These are phyloP conservation scores for Colletotrichum somersetense DNA, from an alignment of 2,329 filamentous ascomycete genomes.

Conservation along the genomic window DNA sequence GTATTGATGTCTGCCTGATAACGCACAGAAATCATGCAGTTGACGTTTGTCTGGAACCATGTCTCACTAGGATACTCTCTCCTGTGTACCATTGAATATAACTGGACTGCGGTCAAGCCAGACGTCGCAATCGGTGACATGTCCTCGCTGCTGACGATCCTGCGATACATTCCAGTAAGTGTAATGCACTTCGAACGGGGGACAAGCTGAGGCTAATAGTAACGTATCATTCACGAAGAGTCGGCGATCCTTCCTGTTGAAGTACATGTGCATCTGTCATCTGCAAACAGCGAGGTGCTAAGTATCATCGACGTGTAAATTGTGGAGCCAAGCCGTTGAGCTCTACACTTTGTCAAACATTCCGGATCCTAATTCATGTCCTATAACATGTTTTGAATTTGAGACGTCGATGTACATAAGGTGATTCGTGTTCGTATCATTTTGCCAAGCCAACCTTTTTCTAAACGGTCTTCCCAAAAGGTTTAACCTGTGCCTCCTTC, in stretches of 20 bases:
- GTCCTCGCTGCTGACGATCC: neutral
- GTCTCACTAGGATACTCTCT: slow-evolving; percentile 16
- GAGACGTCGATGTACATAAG: too few relatives aligned
- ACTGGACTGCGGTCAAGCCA: neutral
- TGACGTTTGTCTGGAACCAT: neutral
- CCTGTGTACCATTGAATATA: slow-evolving; percentile 1
- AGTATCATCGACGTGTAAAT: neutral
- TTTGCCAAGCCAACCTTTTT: neutral
- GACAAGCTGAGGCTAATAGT: neutral
- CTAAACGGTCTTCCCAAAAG: too few relatives aligned
- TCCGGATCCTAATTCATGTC: neutral
- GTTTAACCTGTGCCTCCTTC: too few relatives aligned
- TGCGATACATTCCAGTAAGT: neutral
- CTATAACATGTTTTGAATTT: neutral
- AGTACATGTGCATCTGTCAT: neutral
- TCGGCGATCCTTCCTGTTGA: neutral
- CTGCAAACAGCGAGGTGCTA: neutral
- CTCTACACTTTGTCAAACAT: neutral
- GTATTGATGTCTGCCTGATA: slow-evolving; percentile 7
- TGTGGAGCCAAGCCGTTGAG: neutral
- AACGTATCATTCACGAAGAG: neutral
- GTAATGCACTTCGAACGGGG: too few relatives aligned
- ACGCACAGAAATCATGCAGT: neutral
- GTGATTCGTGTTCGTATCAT: neutral
- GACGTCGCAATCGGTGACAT: neutral